Conservation (phyloP, 331 rosid species). For the Quercus lobata region DNA sequence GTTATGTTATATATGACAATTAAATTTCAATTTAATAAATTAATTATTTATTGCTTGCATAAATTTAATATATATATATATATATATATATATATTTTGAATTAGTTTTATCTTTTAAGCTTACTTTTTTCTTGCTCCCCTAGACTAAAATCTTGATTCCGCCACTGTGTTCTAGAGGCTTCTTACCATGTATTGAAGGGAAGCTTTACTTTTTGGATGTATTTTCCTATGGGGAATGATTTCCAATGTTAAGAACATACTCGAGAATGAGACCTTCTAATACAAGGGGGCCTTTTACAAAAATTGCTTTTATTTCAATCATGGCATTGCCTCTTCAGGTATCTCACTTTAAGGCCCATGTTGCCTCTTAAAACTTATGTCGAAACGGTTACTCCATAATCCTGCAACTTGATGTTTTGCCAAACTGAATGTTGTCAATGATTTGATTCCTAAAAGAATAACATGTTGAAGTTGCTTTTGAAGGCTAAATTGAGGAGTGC, state of each 20-base stretch:
- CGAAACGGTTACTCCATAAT: neutral
- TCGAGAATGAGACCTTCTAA: neutral
- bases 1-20: too few species aligned
- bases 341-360: neutral
- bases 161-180: neutral
- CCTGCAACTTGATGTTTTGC: neutral
- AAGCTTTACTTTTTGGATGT: neutral
- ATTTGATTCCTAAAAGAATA: neutral
- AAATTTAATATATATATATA: too few species aligned
- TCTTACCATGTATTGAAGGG: neutral
- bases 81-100: too few species aligned
- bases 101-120: too few species aligned
- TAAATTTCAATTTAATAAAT: too few species aligned
- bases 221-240: neutral
- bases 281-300: neutral
- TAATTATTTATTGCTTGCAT: too few species aligned
- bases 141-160: too few species aligned
- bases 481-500: constrained; percentile 81
- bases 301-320: neutral
- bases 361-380: neutral
- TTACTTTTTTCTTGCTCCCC: too few species aligned
- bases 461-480: constrained; percentile 1
- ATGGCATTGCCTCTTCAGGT: neutral
- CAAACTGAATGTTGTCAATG: neutral
- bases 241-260: too few species aligned